Conservation (phyloP, 163 green algal species). For the Coccomyxa subellipsoidea region DNA sequence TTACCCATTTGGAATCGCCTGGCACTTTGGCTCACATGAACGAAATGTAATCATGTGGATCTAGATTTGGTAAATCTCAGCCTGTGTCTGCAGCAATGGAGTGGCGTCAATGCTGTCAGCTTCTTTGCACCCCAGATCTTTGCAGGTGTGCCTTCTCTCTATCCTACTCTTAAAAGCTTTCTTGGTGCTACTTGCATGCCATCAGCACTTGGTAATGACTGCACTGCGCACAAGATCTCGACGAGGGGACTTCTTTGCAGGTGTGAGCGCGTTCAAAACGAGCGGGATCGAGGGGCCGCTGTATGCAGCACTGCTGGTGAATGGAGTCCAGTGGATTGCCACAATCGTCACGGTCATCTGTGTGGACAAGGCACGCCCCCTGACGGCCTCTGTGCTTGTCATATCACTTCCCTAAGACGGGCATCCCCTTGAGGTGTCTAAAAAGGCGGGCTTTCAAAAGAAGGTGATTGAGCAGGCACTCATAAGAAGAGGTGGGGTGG, state of each 20-base stretch:
- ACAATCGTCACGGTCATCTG: conserved; percentile 62
- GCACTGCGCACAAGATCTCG: too few species aligned
- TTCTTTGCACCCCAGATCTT: conserved; percentile 79
- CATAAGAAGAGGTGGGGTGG: too few species aligned
- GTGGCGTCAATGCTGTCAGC: conserved; percentile 70
- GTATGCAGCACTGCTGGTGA: conserved; percentile 25
- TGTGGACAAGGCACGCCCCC: conserved; percentile 47
- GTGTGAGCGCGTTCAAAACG: not conserved
- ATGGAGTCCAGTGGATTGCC: conserved; percentile 30
- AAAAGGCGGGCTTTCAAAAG: too few species aligned
- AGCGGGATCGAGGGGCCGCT: conserved; percentile 11
- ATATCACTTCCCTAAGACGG: too few species aligned
- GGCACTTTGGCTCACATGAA: too few species aligned
- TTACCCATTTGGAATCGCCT: too few species aligned
- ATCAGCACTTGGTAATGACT: not conserved
- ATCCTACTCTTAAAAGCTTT: not conserved
- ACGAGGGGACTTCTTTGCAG: not conserved
- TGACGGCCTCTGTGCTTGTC: too few species aligned
- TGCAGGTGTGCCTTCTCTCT: conserved; percentile 26
- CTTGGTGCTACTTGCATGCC: not conserved
- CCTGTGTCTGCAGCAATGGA: conserved; percentile 51
- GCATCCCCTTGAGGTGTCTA: too few species aligned
- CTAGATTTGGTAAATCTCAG: not conserved
- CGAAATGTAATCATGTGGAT: not conserved
- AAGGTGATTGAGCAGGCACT: too few species aligned